Percentiles rank a stretch among this genome's conserved stretches.
phyloP scores from a whole-genome alignment of 1,284 basidiomycete genomes.

The Heterobasidion parviporum region DNA sequence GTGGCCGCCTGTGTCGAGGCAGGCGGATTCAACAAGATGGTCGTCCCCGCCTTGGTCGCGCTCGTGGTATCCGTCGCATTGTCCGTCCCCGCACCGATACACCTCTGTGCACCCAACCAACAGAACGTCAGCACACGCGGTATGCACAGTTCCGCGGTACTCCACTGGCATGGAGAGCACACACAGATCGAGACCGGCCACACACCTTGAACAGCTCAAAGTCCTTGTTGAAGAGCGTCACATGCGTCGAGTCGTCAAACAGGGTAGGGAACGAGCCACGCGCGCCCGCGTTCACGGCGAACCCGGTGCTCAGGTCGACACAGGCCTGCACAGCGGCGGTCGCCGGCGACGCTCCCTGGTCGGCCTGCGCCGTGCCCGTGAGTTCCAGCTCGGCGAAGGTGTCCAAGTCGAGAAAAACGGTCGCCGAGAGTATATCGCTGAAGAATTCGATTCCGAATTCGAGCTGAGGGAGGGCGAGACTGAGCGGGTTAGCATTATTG shows the following conservation, averaged over 20 bases:
- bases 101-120: too few species aligned
- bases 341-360: background rate
- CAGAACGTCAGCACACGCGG: too few species aligned
- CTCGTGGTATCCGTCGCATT: too few species aligned
- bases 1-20: too few species aligned
- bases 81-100: too few species aligned
- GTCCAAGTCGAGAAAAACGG: slow-evolving; percentile 34
- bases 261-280: slow-evolving; percentile 19
- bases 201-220: slow-evolving; percentile 20
- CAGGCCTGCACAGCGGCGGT: slow-evolving; percentile 13
- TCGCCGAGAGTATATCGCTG: slow-evolving; percentile 20
- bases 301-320: slow-evolving; percentile 18
- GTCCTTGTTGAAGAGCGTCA: slow-evolving; percentile 18
- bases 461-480: background rate
- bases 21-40: too few species aligned
- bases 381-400: slow-evolving; percentile 8
- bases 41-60: too few species aligned
- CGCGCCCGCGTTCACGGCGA: slow-evolving; percentile 18
- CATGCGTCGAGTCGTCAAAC: slow-evolving; percentile 17
- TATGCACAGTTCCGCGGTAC: too few species aligned
- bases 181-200: too few species aligned
- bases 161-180: too few species aligned
- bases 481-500: too few species aligned
- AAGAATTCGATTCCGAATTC: slow-evolving; percentile 29
- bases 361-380: background rate